Base-by-base conservation (phyloP, 306 rosid species). In the Canavalia gladiata region DNA sequence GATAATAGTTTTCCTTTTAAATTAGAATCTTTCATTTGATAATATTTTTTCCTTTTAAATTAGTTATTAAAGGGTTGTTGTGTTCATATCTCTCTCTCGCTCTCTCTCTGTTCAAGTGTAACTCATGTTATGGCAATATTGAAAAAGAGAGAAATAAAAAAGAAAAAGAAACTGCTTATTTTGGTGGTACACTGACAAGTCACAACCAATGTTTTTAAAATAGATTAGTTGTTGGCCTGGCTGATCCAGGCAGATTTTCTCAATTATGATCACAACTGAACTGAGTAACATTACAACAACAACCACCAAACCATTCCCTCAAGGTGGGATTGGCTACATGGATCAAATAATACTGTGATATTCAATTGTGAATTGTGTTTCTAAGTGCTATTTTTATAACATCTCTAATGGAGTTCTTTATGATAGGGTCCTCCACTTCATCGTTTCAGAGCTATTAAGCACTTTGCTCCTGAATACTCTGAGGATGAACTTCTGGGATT, bases 401-500 rank as follows among this genome's bases (percentile, higher is more conserved):
- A 12, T 75, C 34, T 62, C 70, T 89, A 57, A 74, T 50, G 56
- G 33, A 12, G 54, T 42, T 47, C 82, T 28, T 35, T 77, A 63
- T 82, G 60, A 76, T 70, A 95, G 99, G 95, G 90, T 77, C 86
- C 88, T 82, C 80, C 90, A 7, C 89, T 84, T 57, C 92, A 82
- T 41, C 88, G 91, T 63, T 93, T 88, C 80, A 86, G 86, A 80
- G 94, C 81, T 78, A 85, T 93, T 78, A 90, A 88, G 89, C 94
- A 95, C 88, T 87, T 80, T 85, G 98, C 90, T 83, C 90, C 90
- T 59, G 97, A 90, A 56, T 85, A 77, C 82, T 85, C 88, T 3
- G 85, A 72, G 10, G 90, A 90, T 64, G 86, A 90, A 69, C 81
- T 93, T 56, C 51, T 93, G 64, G 85, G 63, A 79, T 87, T 83